Evolutionary conservation across 1,139 yeast genomes (phyloP).

Genomic region (Kodamaea fungicola): DNA sequence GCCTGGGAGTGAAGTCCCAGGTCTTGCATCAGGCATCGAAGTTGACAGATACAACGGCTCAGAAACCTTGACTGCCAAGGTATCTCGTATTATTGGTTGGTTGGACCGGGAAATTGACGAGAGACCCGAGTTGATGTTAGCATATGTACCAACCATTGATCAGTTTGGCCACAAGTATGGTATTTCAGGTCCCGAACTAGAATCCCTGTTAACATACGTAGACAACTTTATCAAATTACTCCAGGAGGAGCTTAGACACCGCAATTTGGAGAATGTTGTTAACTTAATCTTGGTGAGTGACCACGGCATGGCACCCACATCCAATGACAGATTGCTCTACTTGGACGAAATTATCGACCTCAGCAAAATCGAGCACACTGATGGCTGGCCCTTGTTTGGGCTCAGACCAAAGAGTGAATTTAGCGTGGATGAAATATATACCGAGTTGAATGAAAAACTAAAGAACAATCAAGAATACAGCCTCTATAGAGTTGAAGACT

Average conservation of each 20-base stretch:
- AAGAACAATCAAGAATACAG: slow-evolving; percentile 31
- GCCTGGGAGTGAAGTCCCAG: slow-evolving; percentile 85
- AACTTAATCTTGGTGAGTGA: slow-evolving; percentile 81
- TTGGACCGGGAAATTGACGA: slow-evolving; percentile 49
- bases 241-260: slow-evolving; percentile 40
- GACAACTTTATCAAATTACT: slow-evolving; percentile 60
- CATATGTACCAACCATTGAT: slow-evolving; percentile 81
- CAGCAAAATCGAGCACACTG: slow-evolving; percentile 54
- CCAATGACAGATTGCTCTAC: slow-evolving; percentile 59
- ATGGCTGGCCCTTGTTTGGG: slow-evolving; percentile 91
- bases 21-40: slow-evolving; percentile 41
- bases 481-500: slow-evolving; percentile 53
- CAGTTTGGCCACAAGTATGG: slow-evolving; percentile 73
- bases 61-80: slow-evolving; percentile 58
- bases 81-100: slow-evolving; percentile 59
- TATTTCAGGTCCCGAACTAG: slow-evolving; percentile 54
- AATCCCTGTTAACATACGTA: slow-evolving; percentile 55
- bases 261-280: slow-evolving; percentile 62
- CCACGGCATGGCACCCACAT: slow-evolving; percentile 92
- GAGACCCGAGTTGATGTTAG: slow-evolving; percentile 76
- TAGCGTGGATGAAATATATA: slow-evolving; percentile 34
- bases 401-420: slow-evolving; percentile 51
- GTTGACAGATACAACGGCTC: slow-evolving; percentile 64
- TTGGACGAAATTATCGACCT: slow-evolving; percentile 66
- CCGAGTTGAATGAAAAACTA: slow-evolving; percentile 24